Percentiles rank a stretch among this genome's conserved stretches.
These are phyloP conservation scores for Heritiera littoralis DNA, from an alignment of 345 rosid species.

Conservation along the genomic window DNA sequence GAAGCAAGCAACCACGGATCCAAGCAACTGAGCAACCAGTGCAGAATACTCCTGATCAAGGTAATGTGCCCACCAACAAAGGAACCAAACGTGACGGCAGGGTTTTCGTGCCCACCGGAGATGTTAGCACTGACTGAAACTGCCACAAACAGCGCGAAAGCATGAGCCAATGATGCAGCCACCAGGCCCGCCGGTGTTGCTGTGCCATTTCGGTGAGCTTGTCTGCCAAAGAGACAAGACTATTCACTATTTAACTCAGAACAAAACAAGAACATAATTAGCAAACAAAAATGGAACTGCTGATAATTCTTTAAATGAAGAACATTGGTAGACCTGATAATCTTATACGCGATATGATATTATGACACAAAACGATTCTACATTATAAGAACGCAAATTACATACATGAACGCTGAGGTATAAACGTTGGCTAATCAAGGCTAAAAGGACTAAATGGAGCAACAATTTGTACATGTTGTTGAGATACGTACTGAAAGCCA, in stretches of 20 bases:
- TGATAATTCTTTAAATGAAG: too few relatives aligned
- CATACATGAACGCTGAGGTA: too few relatives aligned
- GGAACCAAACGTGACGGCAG: conserved; percentile 72
- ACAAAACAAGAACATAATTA: neutral
- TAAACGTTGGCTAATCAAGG: too few relatives aligned
- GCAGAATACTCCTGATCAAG: conserved; percentile 45
- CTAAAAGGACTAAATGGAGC: too few relatives aligned
- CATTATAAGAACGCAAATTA: too few relatives aligned
- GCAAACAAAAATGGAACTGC: neutral
- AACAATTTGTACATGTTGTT: too few relatives aligned
- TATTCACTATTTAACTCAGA: neutral
- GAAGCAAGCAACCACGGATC: conserved; percentile 64
- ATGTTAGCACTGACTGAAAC: conserved; percentile 68
- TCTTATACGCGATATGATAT: too few relatives aligned
- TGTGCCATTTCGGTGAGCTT: conserved; percentile 53
- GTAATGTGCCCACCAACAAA: conserved; percentile 67
- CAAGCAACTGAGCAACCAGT: conserved; percentile 66
- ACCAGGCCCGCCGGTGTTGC: conserved; percentile 64
- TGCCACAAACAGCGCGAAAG: conserved; percentile 57
- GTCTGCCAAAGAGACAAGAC: conserved; percentile 31
- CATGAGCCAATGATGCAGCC: conserved; percentile 64
- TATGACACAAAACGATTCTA: too few relatives aligned
- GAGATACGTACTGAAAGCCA: conserved; percentile 56
- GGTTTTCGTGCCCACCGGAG: conserved; percentile 79
- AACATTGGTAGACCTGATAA: too few relatives aligned